phyloP scores from a whole-genome alignment of 2,329 filamentous ascomycete species.

The Ascochyta fabae region DNA sequence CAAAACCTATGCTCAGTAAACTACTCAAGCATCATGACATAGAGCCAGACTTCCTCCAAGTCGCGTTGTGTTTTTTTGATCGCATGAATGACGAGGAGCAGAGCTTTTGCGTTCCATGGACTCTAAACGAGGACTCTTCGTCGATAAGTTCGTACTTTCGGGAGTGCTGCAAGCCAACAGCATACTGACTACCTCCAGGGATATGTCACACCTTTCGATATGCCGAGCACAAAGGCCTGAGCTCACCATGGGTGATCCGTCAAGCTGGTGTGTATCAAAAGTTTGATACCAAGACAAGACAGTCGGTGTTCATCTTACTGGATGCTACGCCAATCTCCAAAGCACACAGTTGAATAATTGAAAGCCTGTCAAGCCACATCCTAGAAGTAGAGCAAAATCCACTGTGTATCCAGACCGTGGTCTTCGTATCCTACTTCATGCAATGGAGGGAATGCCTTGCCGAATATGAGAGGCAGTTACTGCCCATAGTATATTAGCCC shows the following conservation, averaged over 20 bases:
- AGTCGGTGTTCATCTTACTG: not conserved
- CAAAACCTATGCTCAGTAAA: not conserved
- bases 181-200: not conserved
- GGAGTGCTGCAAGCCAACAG: too few species aligned
- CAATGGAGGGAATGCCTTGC: too few species aligned
- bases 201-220: not conserved
- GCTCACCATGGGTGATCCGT: not conserved
- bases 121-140: not conserved
- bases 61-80: not conserved
- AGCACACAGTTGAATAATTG: too few species aligned
- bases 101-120: not conserved
- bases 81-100: not conserved
- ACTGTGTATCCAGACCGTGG: too few species aligned
- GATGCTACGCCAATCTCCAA: too few species aligned
- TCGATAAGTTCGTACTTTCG: too few species aligned
- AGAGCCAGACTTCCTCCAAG: not conserved
- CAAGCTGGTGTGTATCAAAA: not conserved
- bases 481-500: too few species aligned
- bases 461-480: too few species aligned
- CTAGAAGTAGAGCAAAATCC: too few species aligned
- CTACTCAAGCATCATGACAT: not conserved
- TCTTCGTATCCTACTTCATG: too few species aligned
- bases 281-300: not conserved
- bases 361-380: too few species aligned
- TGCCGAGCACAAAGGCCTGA: not conserved